Evolutionary conservation across 2,329 filamentous ascomycete genomes (phyloP).

Genomic region (Penicillium sp.): DNA sequence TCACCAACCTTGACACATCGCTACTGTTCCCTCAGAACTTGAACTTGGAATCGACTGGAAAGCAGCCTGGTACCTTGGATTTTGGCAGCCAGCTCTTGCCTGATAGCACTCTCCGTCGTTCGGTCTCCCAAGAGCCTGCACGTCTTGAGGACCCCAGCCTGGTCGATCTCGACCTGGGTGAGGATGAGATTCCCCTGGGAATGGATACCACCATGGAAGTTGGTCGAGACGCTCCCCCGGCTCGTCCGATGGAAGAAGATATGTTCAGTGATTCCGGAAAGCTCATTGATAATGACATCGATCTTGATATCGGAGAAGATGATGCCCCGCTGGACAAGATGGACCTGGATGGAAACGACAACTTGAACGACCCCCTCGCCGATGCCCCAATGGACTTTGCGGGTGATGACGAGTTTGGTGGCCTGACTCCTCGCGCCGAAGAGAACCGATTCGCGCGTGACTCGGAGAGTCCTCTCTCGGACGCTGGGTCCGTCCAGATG

Average conservation of each 20-base stretch:
- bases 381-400: constrained; percentile 51
- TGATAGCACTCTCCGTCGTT: constrained; percentile 51
- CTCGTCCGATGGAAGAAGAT: constrained; percentile 55
- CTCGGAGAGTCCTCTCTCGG: constrained; percentile 65
- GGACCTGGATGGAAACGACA: constrained; percentile 42
- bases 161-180: constrained; percentile 66
- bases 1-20: constrained; percentile 76
- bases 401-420: constrained; percentile 55
- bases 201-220: constrained; percentile 71
- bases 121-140: constrained; percentile 47
- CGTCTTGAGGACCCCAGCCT: constrained; percentile 63
- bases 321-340: constrained; percentile 41
- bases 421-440: constrained; percentile 47
- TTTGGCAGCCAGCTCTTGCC: constrained; percentile 76
- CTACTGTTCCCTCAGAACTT: constrained; percentile 74
- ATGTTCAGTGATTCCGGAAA: constrained; percentile 60
- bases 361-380: constrained; percentile 54
- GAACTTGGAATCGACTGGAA: constrained; percentile 33
- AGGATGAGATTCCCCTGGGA: constrained; percentile 61
- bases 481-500: constrained; percentile 61
- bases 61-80: constrained; percentile 42
- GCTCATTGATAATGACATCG: constrained; percentile 51
- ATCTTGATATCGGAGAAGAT: constrained; percentile 45
- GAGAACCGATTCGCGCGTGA: constrained; percentile 53
- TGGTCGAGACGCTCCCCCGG: constrained; percentile 74